phyloP scores from a whole-genome alignment of 495 filamentous ascomycete species.

The Annulohypoxylon maeteangense region DNA sequence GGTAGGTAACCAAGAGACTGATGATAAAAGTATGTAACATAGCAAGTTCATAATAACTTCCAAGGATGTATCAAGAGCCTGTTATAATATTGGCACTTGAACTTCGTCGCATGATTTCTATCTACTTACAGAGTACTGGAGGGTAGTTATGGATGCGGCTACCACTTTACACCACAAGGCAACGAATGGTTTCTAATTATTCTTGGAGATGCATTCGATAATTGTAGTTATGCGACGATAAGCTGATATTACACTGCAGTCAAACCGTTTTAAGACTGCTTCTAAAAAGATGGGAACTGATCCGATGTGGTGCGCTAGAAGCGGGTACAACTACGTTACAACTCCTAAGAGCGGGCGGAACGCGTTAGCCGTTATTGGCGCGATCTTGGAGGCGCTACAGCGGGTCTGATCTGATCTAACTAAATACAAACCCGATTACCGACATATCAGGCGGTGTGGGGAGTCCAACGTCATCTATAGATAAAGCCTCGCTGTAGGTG shows the following conservation, averaged over 20 bases:
- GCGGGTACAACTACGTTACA: too few relatives aligned
- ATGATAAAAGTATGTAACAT: neutral
- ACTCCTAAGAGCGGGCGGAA: neutral
- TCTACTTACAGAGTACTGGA: too few relatives aligned
- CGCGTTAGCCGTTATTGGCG: neutral
- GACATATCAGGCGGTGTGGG: too few relatives aligned
- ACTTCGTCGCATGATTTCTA: neutral
- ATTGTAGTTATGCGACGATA: too few relatives aligned
- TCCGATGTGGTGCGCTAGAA: too few relatives aligned
- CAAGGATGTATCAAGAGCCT: neutral
- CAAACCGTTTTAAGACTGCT: neutral
- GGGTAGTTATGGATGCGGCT: neutral
- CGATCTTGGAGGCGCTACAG: too few relatives aligned
- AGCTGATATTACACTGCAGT: neutral
- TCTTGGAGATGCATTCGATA: too few relatives aligned
- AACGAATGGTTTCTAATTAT: neutral
- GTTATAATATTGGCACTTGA: neutral
- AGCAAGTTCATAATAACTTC: neutral
- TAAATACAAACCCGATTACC: too few relatives aligned
- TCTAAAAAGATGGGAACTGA: neutral
- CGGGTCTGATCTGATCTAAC: neutral
- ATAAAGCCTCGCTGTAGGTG: neutral
- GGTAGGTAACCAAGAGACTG: too few relatives aligned
- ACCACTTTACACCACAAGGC: neutral
- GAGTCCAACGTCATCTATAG: neutral